Evolutionary conservation across 257 asterid genomes (phyloP), one percentile per base, ranked within the genome.

Genomic region (Solanum tarapatanum): DNA sequence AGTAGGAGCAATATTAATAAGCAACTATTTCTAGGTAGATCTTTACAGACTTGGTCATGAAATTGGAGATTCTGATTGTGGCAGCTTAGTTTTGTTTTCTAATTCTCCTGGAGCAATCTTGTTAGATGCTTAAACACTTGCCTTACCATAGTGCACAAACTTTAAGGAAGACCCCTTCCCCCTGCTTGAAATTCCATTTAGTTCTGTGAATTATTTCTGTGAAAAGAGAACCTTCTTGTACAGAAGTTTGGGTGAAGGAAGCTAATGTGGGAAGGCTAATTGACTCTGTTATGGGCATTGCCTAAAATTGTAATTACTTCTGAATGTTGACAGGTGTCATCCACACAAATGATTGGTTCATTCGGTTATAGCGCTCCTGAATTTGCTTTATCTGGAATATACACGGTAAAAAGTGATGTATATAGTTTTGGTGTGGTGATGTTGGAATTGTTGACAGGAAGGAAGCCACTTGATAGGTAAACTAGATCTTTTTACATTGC

Each of bases 301-400:
- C 68, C 85, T 80, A 5, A 45, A 45, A 10, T 28, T 80, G 85
- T 48, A 9, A 26, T 80, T 45, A 24, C 17, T 37, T 45, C 69
- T 80, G 55, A 80, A 82, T 82, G 55, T 90, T 88, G 90, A 85
- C 91, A 95, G 98, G 96, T 93, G 75, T 95, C 99, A 33, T 93
- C 98, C 4, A 90, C 95, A 66, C 97, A 94, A 86, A 90, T 96
- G 93, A 90, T 96, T 62, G 99, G 98, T 48, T 94, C 99, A 72
- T 95, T 95, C 48, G 99, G 99, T 36, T 97, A 97, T 72, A 97
- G 98, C 73, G 98, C 99, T 62, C 99, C 99, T n/a, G 99, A 97
- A 89, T 96, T 96, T 88, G 98, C 96, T 88, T 90, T 97, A 88
- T 96, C 99, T 62, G 99, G 99, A 60, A 91, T 96, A 86, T 97